These are phyloP conservation scores for Elaeis oleifera DNA, from an alignment of 202 grass and related monocot genomes.

Conservation along the genomic window DNA sequence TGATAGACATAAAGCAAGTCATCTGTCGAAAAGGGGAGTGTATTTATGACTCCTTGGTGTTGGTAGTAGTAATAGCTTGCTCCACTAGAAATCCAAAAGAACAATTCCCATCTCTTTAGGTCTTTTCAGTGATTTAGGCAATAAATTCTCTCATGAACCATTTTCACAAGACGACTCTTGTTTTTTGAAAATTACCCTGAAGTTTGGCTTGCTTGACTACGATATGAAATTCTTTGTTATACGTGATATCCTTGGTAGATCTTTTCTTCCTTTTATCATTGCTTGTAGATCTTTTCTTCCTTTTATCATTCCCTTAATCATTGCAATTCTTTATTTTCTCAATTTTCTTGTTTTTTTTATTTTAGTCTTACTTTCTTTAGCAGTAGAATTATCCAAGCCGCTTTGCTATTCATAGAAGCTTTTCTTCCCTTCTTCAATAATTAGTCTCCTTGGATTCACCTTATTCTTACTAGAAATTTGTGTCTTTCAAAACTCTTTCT, in stretches of 20 bases:
- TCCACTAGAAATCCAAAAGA: background rate
- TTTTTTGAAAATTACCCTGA: no score
- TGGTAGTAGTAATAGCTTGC: background rate
- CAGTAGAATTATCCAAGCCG: background rate
- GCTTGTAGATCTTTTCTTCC: no score
- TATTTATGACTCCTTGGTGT: background rate
- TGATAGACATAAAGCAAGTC: background rate
- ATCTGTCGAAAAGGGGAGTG: background rate
- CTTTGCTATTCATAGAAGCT: conserved; percentile 1
- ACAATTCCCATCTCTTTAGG: background rate
- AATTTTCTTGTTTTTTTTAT: background rate
- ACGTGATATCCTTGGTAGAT: no score
- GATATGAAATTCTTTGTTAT: no score
- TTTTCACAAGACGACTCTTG: no score
- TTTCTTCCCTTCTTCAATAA: no score
- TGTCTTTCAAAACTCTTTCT: background rate
- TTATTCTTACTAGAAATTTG: background rate
- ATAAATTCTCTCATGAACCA: no score
- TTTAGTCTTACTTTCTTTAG: background rate
- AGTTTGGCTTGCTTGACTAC: no score
- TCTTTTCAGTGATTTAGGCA: no score
- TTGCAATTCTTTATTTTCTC: background rate
- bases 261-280: no score
- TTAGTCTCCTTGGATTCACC: background rate
- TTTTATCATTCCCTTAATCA: no score